Evolutionary conservation across 208 protist genomes (phyloP).

Genomic region (Tritrichomonas foetus): DNA sequence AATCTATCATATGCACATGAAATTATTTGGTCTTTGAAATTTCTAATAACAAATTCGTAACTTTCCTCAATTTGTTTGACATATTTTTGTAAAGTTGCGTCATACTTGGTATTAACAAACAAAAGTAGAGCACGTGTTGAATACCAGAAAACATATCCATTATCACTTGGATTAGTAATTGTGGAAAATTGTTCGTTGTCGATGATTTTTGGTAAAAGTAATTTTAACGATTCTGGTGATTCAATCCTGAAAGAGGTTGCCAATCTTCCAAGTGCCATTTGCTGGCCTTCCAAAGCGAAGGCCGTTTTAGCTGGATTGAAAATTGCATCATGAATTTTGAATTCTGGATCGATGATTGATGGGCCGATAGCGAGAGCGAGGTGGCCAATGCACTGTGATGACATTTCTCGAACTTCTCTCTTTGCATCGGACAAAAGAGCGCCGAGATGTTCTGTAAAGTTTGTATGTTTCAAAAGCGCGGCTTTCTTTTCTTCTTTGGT

Average conservation of each 20-base stretch:
- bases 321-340: not conserved
- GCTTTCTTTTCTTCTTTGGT: not conserved
- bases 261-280: constrained; percentile 9
- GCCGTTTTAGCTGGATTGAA: not conserved
- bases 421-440: not conserved
- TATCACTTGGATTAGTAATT: constrained; percentile 3
- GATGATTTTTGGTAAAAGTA: not conserved
- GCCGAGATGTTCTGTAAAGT: constrained; percentile 1
- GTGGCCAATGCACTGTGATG: constrained; percentile 1
- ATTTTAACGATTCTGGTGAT: not conserved
- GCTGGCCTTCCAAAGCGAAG: constrained; percentile 7
- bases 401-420: constrained; percentile 25
- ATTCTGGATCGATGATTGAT: not conserved
- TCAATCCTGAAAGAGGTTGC: constrained; percentile 15
- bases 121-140: constrained; percentile 9
- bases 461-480: not conserved
- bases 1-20: not conserved
- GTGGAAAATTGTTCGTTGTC: not conserved
- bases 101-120: not conserved
- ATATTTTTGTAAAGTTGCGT: not conserved
- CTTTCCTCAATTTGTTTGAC: not conserved
- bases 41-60: not conserved
- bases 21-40: not conserved
- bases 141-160: constrained; percentile 21
- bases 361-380: constrained; percentile 9